Percentiles rank a stretch among this genome's conserved stretches.
Conservation (phyloP, 1,139 yeast species). For the Pichia sp. region DNA sequence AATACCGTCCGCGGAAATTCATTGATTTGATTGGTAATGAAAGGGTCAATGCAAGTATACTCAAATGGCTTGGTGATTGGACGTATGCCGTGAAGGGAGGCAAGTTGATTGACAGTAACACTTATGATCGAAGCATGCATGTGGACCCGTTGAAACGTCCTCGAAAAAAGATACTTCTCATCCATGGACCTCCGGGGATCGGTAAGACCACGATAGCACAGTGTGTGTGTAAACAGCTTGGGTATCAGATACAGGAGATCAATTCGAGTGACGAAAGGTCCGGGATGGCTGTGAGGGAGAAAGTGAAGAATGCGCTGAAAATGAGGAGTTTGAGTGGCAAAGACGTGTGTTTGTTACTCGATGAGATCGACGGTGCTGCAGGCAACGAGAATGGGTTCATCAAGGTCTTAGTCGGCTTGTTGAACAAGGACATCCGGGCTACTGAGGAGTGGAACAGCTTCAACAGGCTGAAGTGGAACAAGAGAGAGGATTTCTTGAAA, state of each 20-base stretch:
- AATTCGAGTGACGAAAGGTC: slow-evolving; percentile 87
- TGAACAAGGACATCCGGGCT: slow-evolving; percentile 56
- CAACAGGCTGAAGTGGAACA: slow-evolving; percentile 23
- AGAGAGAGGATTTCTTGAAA: slow-evolving; percentile 43
- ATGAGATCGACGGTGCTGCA: slow-evolving; percentile 83
- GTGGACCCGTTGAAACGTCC: slow-evolving; percentile 69
- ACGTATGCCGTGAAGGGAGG: slow-evolving; percentile 46
- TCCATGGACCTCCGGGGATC: slow-evolving; percentile 94
- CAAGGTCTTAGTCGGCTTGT: slow-evolving; percentile 57
- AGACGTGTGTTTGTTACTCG: slow-evolving; percentile 80
- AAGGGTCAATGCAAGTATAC: slow-evolving; percentile 60
- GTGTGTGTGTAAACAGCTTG: slow-evolving; percentile 74
- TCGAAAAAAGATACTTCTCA: slow-evolving; percentile 57
- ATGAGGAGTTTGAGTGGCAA: slow-evolving; percentile 60
- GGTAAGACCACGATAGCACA: slow-evolving; percentile 93
- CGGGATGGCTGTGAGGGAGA: slow-evolving; percentile 50
- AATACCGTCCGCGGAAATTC: slow-evolving; percentile 73
- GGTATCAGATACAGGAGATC: slow-evolving; percentile 76
- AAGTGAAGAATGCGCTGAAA: slow-evolving; percentile 66
- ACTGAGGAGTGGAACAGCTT: slow-evolving; percentile 32
- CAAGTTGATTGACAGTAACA: slow-evolving; percentile 8
- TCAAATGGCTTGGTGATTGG: slow-evolving; percentile 86
- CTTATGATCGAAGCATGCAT: slow-evolving; percentile 5
- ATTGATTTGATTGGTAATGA: slow-evolving; percentile 81
- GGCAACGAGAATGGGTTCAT: slow-evolving; percentile 70